phyloP scores from a whole-genome alignment of 257 asterid species.

The Nicotiana attenuata region DNA sequence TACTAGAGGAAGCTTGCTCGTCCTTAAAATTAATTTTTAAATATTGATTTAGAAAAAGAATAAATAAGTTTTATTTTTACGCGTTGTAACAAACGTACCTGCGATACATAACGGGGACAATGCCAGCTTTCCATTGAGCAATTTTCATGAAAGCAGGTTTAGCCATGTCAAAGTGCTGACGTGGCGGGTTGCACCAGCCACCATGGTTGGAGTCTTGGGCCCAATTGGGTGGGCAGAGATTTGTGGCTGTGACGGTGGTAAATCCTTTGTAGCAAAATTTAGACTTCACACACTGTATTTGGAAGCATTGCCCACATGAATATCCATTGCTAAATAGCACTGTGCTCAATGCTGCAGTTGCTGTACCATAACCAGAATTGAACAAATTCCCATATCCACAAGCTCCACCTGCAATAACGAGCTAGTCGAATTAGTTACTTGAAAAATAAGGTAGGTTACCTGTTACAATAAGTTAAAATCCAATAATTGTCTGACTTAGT shows the following conservation, averaged over 20 bases:
- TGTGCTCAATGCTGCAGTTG: slow-evolving; percentile 73
- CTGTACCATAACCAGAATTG: slow-evolving; percentile 62
- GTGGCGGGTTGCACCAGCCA: slow-evolving; percentile 97
- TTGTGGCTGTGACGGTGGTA: slow-evolving; percentile 67
- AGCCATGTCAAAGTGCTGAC: slow-evolving; percentile 75
- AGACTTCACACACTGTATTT: slow-evolving; percentile 45
- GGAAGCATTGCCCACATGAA: slow-evolving; percentile 81
- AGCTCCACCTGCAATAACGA: slow-evolving; percentile 52
- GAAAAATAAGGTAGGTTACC: background rate
- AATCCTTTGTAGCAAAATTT: slow-evolving; percentile 43
- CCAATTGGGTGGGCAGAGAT: slow-evolving; percentile 91
- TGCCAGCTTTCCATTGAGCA: slow-evolving; percentile 74
- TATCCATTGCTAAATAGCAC: slow-evolving; percentile 69
- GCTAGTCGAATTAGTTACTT: background rate
- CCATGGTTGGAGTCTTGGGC: slow-evolving; percentile 55
- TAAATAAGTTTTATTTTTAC: background rate
- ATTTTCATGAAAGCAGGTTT: slow-evolving; percentile 80
- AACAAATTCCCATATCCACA: slow-evolving; percentile 74
- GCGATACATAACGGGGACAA: slow-evolving; percentile 62
- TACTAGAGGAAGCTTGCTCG: background rate
- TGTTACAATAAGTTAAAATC: background rate
- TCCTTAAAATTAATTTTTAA: background rate
- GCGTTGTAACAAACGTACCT: slow-evolving; percentile 26
- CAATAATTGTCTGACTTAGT: background rate
- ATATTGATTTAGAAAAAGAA: too few relatives aligned